Percentiles rank a stretch among this genome's conserved stretches.
Conservation (phyloP, 805 yeast genomes). For the Kregervanrija delftensis region DNA sequence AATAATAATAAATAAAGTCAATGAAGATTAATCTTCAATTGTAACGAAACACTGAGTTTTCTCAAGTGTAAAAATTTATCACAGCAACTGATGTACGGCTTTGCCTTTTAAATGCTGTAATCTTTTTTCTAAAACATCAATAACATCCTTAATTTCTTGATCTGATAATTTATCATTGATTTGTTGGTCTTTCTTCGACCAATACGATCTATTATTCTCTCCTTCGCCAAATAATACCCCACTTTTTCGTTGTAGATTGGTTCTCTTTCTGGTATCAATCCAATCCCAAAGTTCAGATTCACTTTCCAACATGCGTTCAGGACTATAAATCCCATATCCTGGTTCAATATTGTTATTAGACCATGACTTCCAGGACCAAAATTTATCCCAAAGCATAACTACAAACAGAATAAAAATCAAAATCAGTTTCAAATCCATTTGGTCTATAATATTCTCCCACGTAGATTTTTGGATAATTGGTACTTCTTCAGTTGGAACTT, state of each 20-base stretch:
- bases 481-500: slow-evolving; percentile 8
- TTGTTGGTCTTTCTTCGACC: neutral
- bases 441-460: slow-evolving; percentile 13
- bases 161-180: slow-evolving; percentile 7
- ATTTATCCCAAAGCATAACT: slow-evolving; percentile 15
- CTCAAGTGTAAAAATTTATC: too few species aligned
- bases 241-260: too few species aligned
- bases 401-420: slow-evolving; percentile 15
- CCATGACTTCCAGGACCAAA: neutral
- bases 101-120: slow-evolving; percentile 27
- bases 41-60: too few species aligned
- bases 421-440: slow-evolving; percentile 18
- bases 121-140: slow-evolving; percentile 37
- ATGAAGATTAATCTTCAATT: too few species aligned
- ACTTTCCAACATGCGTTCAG: slow-evolving; percentile 34
- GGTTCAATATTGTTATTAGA: neutral
- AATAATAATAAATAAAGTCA: too few species aligned
- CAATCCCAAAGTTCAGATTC: slow-evolving; percentile 70
- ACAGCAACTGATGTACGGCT: neutral
- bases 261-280: slow-evolving; percentile 32
- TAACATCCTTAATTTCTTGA: slow-evolving; percentile 42
- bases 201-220: slow-evolving; percentile 1
- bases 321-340: slow-evolving; percentile 7
- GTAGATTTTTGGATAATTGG: slow-evolving; percentile 9
- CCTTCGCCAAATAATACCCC: neutral